Evolutionary conservation across 352 stramenopile species (phyloP), one percentile per base, ranked within the genome.

Genomic region (Globisporangium cederbergense): DNA sequence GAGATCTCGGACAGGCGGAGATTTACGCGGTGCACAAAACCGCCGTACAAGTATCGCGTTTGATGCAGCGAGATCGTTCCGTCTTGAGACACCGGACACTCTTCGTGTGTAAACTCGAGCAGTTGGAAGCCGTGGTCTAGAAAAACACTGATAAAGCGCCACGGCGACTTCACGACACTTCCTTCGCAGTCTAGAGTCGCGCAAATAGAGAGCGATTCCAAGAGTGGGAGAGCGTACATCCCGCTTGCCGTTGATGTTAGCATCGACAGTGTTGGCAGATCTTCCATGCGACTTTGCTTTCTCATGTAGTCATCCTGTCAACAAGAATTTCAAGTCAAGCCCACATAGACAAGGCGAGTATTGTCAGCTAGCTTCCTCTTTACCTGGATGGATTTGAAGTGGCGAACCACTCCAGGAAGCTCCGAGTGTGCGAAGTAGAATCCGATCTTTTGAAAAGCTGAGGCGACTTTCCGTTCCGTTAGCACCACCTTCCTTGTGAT

Each of bases 111-210:
- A 55, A 87, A 88, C 51, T 89, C 79, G 18, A 88, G 66, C 2
- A 90, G 58, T 32, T 90, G 79, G 4, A 85, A 76, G 40, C 89
- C 79, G 49, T 86, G 74, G 28, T 87, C 81, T 18, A 90, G 67
- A 6, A 88, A 43, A n/a, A 88, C 45, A 20, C 63, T 73, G 11
- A 84, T 66, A 51, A 87, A 90, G n/a, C 71, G 68, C 79, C 79
- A 89, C 10, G 67, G 67, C 14, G 79, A 78, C 40, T 58, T 70
- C 0, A 34, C 20, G 1, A 53, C 53, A 5, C 49, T 62, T 0
- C 55, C 70, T 5, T 79, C 66, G 11, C 58, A 72, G 25, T 72
- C 68, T 2, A 81, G 64, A 1, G 77, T 88, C 8, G 73, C 72
- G n/a, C 69, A 86, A 25, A 86, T 25, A 7, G 81, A 70, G 1